Base-by-base conservation (phyloP, 371 early-diverging fungal species). In the Mucor circinelloides region DNA sequence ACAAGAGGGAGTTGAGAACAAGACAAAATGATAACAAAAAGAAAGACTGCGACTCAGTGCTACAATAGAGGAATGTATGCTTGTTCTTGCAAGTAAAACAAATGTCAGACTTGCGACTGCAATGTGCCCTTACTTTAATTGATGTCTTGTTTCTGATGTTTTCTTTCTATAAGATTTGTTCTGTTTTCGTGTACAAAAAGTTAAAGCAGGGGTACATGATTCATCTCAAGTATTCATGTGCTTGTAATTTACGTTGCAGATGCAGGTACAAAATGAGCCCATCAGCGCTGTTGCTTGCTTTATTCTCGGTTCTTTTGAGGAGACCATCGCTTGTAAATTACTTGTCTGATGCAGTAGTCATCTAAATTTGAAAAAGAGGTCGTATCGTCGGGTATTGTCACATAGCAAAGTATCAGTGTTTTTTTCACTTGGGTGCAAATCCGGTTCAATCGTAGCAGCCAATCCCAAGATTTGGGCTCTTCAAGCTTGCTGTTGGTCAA, bases 391-490 rank as follows among this genome's bases (percentile, higher is more conserved):
- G 87, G 86, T 12, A 83, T 23, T 19, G 62, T 63, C 1, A 89
- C 86, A 68, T 87, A 76, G 56, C 90, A 90, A 23, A 88, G 67
- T 0, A 88, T 63, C 1, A 85, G 68, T 23, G 88, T 85, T 79
- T 89, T 83, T 32, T 87, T 88, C 9, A 88, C 90, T 63, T 89
- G 89, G 2, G 85, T 76, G 58, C 90, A 84, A 25, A 90, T 83
- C 23, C 92, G 72, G 57, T 83, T 89, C 5, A 89, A 28, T 5
- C 82, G 76, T 44, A 89, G 66, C n/a, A 90, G 59, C 79, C 80
- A 84, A 27, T 76, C 74, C 90, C 89, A 90, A 1, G 78, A 79
- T 50, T 52, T 59, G 48, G n/a, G 50, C 23, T 69, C 38, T 27
- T 68, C 58, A 12, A 54, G 38, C 42, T 60, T 42, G 36, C 58